Base-by-base conservation (phyloP, 306 rosid genomes). In the Cucurbita pepo region DNA sequence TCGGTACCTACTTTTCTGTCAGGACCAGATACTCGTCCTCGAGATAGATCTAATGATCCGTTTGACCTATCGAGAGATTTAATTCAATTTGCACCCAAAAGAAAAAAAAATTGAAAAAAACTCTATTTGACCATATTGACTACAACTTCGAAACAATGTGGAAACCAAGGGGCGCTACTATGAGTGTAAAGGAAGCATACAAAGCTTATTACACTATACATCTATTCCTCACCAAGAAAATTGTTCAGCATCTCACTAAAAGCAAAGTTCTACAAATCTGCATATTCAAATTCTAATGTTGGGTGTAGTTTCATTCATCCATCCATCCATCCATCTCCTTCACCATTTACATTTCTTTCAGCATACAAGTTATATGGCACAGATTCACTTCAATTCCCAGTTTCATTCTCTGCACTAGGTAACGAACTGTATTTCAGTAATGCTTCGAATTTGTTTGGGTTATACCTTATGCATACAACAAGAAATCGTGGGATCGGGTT, bases 201-300 rank as follows among this genome's bases (percentile, higher is more conserved):
- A 69, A n/a, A 69, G 45, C 56, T 69, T 48, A 50, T 48, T 48
- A 48, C 19, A 66, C 44, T 69, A 48, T 69, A 69, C 73, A 69
- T 48, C 73, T 50, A 69, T 48, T 69, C 58, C 73, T 69, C 38
- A 25, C 44, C 73, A 22, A 69, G 54, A 69, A 69, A 67, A 69
- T 1, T 48, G 57, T 47, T 69, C 16, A 69, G 7, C 57, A 69
- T 69, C 73, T 69, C 44, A 45, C 40, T 67, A 69, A 43, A 67
- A 21, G n/a, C 56, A 47, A 41, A 45, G 38, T 66, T 66, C 36
- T 63, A 41, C 10, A 41, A 41, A 15, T 22, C 69, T 63, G 14
- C 71, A 64, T 18, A 18, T 65, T 44, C 5, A 62, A 43, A n/a
- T 19, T 65, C 53, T 65, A 43, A 65, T 65, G 10, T 43, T 65